Evolutionary conservation across 139 green algal species (phyloP).

Genomic region (Axilococcus clingmanii): DNA sequence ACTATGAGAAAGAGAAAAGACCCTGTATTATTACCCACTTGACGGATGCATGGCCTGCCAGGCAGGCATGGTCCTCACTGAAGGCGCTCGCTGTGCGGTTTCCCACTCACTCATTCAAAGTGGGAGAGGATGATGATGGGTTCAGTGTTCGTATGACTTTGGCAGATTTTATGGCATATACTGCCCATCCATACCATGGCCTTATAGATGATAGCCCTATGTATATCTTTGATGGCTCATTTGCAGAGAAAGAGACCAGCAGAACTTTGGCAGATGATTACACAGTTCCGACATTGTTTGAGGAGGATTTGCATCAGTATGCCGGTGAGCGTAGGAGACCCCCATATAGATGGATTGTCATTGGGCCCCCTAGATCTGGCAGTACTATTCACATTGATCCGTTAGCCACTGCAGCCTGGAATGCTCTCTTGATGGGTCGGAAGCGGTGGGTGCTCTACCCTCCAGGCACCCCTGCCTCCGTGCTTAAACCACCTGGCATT

Average conservation of each 20-base stretch:
- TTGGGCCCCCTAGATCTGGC: conserved; percentile 55
- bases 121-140: conserved; percentile 83
- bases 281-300: conserved; percentile 52
- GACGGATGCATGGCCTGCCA: conserved; percentile 49
- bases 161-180: conserved; percentile 65
- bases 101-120: conserved; percentile 73
- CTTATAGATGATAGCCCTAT: conserved; percentile 58
- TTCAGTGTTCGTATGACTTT: conserved; percentile 77
- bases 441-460: conserved; percentile 79
- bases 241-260: conserved; percentile 27
- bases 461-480: conserved; percentile 26
- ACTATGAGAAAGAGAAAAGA: conserved; percentile 49
- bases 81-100: conserved; percentile 35
- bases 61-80: conserved; percentile 34
- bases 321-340: conserved; percentile 67
- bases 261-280: conserved; percentile 42
- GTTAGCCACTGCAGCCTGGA: conserved; percentile 77
- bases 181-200: conserved; percentile 30
- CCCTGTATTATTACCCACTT: conserved; percentile 65
- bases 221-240: conserved; percentile 73
- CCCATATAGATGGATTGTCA: conserved; percentile 59
- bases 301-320: conserved; percentile 67
- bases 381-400: conserved; percentile 72
- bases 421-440: conserved; percentile 55
- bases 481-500: conserved; percentile 51